Percentiles rank a stretch among this genome's conserved stretches.
These are phyloP conservation scores for Zelopaecilomyces penicillatus DNA, from an alignment of 2,329 filamentous ascomycete species.

Conservation along the genomic window DNA sequence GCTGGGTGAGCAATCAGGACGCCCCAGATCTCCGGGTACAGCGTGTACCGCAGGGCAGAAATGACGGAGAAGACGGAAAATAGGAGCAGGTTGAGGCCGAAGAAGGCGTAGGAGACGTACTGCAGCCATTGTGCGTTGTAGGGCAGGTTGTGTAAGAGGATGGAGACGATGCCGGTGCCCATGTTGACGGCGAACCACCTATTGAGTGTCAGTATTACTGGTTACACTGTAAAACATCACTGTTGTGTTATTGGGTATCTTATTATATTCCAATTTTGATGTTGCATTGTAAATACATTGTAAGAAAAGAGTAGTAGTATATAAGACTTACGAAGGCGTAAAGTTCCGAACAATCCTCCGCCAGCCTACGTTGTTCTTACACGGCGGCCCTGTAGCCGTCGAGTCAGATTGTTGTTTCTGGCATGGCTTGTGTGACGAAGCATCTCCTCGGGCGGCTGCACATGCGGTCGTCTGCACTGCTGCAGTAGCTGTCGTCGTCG, in stretches of 20 bases:
- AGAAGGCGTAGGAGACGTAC: slow-evolving; percentile 52
- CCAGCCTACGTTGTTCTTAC: slow-evolving; percentile 32
- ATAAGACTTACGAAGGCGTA: slow-evolving; percentile 40
- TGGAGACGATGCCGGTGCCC: slow-evolving; percentile 60
- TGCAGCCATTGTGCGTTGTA: slow-evolving; percentile 51
- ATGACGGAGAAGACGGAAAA: slow-evolving; percentile 47
- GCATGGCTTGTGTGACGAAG: neutral
- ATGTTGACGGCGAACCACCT: slow-evolving; percentile 55
- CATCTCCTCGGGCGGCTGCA: neutral
- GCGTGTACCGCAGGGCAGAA: slow-evolving; percentile 49
- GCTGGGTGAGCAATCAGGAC: slow-evolving; percentile 59
- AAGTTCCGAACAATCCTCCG: slow-evolving; percentile 42
- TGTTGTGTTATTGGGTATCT: neutral
- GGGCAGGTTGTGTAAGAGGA: slow-evolving; percentile 53
- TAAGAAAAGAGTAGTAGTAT: neutral
- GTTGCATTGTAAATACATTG: neutral
- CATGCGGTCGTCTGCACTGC: neutral
- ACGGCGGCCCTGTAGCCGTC: slow-evolving; percentile 12
- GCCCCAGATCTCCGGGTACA: slow-evolving; percentile 58
- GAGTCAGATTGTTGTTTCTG: slow-evolving; percentile 4
- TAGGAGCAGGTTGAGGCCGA: slow-evolving; percentile 49
- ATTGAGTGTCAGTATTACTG: neutral
- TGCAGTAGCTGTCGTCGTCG: neutral
- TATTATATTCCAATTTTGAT: neutral
- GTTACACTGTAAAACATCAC: no score